phyloP scores from a whole-genome alignment of 352 stramenopile species.

The Globisporangium abappressorium region DNA sequence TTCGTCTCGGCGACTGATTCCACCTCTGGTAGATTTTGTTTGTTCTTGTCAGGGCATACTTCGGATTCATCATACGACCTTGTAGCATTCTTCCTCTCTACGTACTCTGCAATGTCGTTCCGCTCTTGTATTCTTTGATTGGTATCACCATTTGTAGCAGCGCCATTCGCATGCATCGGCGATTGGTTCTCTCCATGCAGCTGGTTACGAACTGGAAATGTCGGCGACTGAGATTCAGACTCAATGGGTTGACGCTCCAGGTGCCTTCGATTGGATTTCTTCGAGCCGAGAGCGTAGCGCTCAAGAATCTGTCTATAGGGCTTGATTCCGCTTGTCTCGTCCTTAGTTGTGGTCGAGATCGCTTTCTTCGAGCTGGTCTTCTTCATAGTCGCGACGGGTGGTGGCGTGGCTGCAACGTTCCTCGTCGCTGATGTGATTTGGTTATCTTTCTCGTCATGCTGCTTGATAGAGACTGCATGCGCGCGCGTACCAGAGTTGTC shows the following conservation, averaged over 20 bases:
- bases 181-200: not conserved
- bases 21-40: not conserved
- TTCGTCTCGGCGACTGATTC: not conserved
- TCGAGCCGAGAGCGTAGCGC: constrained; percentile 30
- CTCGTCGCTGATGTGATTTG: not conserved
- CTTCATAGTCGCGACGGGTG: not conserved
- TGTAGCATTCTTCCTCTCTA: not conserved
- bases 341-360: not conserved
- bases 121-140: not conserved
- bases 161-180: not conserved
- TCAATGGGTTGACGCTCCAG: not conserved
- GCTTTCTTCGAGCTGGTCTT: constrained; percentile 6
- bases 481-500: not conserved
- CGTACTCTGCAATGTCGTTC: not conserved
- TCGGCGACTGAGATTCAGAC: not conserved
- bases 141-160: not conserved
- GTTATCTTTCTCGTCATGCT: constrained; percentile 11
- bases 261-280: constrained; percentile 15
- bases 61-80: not conserved
- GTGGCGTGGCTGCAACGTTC: not conserved
- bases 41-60: not conserved
- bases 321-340: not conserved
- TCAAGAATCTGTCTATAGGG: constrained; percentile 42
- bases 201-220: not conserved
- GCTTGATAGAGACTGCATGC: not conserved